phyloP scores from a whole-genome alignment of 331 rosid species.

The Dryas integrifolia region DNA sequence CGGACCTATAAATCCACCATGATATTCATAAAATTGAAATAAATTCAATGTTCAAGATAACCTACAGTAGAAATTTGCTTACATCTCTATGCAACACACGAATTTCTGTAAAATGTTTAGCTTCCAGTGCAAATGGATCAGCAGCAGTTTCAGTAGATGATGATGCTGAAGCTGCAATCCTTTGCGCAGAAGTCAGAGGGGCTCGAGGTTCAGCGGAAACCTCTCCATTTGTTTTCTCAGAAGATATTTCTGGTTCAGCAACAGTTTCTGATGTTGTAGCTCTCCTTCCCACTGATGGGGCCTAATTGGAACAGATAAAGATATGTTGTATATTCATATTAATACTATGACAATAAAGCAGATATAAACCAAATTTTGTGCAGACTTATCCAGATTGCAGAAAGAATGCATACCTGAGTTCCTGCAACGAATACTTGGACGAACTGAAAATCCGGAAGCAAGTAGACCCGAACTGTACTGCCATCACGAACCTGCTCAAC shows the following conservation, averaged over 20 bases:
- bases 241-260: conserved; percentile 47
- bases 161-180: conserved; percentile 61
- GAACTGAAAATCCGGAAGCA: conserved; percentile 96
- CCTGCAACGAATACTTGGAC: conserved; percentile 96
- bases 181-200: conserved; percentile 84
- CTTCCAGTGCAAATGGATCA: conserved; percentile 77
- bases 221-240: conserved; percentile 61
- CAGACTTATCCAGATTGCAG: conserved; percentile 3
- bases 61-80: conserved; percentile 22
- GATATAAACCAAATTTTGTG: conserved; percentile 4
- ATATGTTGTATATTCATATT: conserved; percentile 4
- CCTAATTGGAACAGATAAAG: conserved; percentile 36
- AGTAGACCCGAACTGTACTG: conserved; percentile 78
- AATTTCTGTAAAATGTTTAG: conserved; percentile 83
- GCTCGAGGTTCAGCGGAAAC: conserved; percentile 60
- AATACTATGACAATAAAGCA: not conserved
- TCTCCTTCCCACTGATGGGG: conserved; percentile 91
- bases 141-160: conserved; percentile 55
- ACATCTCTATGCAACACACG: conserved; percentile 79
- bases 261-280: conserved; percentile 42
- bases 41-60: conserved; percentile 19
- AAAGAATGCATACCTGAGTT: conserved; percentile 57
- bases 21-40: conserved; percentile 35
- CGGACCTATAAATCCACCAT: conserved; percentile 66
- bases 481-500: conserved; percentile 99